Evolutionary conservation across 2,329 filamentous ascomycete species (phyloP).

Genomic region (Teratosphaeria zuluensis): DNA sequence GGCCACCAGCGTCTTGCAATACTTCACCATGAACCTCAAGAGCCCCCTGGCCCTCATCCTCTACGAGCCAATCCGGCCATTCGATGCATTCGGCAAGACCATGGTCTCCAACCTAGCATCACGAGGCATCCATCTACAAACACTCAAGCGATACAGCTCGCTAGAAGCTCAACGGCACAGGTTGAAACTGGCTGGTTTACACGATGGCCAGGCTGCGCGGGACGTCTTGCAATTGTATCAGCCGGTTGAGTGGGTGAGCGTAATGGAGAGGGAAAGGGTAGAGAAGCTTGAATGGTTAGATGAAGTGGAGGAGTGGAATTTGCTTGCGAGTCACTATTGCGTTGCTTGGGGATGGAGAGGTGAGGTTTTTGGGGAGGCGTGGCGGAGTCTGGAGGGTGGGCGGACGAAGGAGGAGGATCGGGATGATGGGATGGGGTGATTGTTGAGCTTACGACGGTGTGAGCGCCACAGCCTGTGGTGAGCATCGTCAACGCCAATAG

Average conservation of each 20-base stretch:
- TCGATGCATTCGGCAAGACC: conserved; percentile 78
- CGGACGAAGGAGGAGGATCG: conserved; percentile 4
- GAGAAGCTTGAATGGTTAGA: conserved; percentile 78
- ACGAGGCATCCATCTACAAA: conserved; percentile 75
- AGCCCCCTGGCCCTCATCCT: conserved; percentile 55
- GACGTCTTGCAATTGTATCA: conserved; percentile 57
- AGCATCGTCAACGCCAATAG: no score
- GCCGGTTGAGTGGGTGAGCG: conserved; percentile 59
- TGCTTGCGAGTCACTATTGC: conserved; percentile 82
- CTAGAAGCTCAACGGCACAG: conserved; percentile 59
- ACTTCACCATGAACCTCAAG: conserved; percentile 24
- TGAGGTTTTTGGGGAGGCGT: conserved; percentile 14
- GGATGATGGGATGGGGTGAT: background rate
- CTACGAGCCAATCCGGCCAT: conserved; percentile 80
- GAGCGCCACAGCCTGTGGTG: background rate
- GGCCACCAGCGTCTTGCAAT: conserved; percentile 41
- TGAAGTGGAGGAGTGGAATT: conserved; percentile 87
- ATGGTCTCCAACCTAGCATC: conserved; percentile 86
- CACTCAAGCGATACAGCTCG: conserved; percentile 61
- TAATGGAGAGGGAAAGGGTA: conserved; percentile 67
- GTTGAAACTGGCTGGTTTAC: conserved; percentile 58
- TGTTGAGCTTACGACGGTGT: background rate
- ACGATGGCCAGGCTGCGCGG: conserved; percentile 43
- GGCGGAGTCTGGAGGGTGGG: conserved; percentile 14
- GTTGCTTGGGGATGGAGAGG: conserved; percentile 77